Evolutionary conservation across 2,329 filamentous ascomycete species (phyloP), one percentile per base, ranked within the genome.

Genomic region (Cytospora mali): DNA sequence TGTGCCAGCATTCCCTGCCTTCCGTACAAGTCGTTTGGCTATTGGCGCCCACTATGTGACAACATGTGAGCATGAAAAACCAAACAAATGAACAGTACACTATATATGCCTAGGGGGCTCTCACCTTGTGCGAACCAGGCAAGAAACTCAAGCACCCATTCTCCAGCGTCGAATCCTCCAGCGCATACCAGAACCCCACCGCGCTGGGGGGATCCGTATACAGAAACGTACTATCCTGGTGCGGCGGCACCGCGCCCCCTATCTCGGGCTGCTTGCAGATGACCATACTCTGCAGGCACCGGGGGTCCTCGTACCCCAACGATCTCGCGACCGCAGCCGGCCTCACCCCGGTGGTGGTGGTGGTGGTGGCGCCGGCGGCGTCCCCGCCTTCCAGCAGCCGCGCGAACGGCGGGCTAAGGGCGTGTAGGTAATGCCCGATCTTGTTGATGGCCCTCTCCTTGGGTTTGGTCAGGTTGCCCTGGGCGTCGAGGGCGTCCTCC

Each of bases 181-280:
- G 84, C 14, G 95, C 95, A 75, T 97, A 96, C 95, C 95, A 99
- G 79, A 94, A 98, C 0, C 95, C 95, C 2, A 98, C 91, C 0
- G 95, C 95, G 46, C 86, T 91, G 0, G 94, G 94, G 42, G 92
- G 90, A 68, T 93, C 80, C 1, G 95, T 98, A 75, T 96, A 98
- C 66, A 99, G 70, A 69, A 98, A 99, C 0, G 92, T 93, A 67
- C 86, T 92, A 76, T 98, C 94, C 77, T 97, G 93, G 75, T 99
- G 95, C 25, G 92, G 87, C 1, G 90, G 92, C 50, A 98, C 95
- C 2, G 91, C 90, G 25, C 91, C 94, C 29, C 95, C 95, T 58
- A 98, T 97, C 77, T 96, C 92, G 25, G 95, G 93, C 78, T 97
- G 94, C 76, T 99, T 99, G 85, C 93, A 97, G 70, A 99, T 98